Evolutionary conservation across 805 yeast species (phyloP).

Genomic region (Starmera amethionina): DNA sequence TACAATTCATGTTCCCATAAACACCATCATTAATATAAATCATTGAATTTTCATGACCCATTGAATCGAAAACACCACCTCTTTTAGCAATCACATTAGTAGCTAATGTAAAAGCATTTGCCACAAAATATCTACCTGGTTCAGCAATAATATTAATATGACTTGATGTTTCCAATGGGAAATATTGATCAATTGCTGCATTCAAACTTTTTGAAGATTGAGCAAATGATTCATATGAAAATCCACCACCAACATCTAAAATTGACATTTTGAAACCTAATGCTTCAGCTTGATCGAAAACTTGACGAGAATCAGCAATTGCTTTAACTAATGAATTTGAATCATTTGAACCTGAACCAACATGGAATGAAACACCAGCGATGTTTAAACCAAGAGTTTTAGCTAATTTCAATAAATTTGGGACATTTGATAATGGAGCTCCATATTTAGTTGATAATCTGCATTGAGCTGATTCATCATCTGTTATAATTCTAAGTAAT

Average conservation of each 20-base stretch:
- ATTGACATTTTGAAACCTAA: slow-evolving; percentile 40
- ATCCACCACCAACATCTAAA: slow-evolving; percentile 94
- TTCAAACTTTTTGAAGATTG: slow-evolving; percentile 50
- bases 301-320: slow-evolving; percentile 52
- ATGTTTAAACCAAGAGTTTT: slow-evolving; percentile 51
- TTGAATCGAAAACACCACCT: slow-evolving; percentile 24
- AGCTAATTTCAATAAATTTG: slow-evolving; percentile 50
- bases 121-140: slow-evolving; percentile 87
- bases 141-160: slow-evolving; percentile 67
- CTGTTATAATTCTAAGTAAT: slow-evolving; percentile 77
- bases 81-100: slow-evolving; percentile 83
- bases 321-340: slow-evolving; percentile 59
- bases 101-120: slow-evolving; percentile 78
- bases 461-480: slow-evolving; percentile 82
- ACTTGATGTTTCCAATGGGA: slow-evolving; percentile 34
- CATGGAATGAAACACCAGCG: slow-evolving; percentile 88
- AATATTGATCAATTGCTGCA: slow-evolving; percentile 43
- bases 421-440: slow-evolving; percentile 48
- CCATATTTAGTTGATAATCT: slow-evolving; percentile 86
- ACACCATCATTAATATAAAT: slow-evolving; percentile 90
- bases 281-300: slow-evolving; percentile 50
- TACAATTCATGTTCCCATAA: slow-evolving; percentile 91
- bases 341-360: slow-evolving; percentile 89
- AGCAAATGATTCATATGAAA: slow-evolving; percentile 52
- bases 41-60: slow-evolving; percentile 33